These are phyloP conservation scores for Hydnum rufescens DNA, from an alignment of 768 basidiomycete genomes.

Conservation along the genomic window DNA sequence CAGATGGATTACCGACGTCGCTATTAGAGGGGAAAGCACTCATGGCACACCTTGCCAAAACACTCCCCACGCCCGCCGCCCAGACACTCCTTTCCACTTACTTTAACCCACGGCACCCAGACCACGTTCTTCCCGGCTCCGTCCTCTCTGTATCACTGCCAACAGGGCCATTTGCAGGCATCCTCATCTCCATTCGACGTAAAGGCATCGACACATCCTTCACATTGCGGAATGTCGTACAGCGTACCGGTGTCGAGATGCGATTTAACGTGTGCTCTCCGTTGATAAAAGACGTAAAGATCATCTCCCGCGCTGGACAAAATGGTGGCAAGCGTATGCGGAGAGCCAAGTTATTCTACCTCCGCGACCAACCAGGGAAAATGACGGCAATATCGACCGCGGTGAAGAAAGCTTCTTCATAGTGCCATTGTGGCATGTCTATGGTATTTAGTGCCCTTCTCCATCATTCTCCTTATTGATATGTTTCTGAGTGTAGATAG, in stretches of 20 bases:
- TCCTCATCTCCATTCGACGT: conserved; percentile 64
- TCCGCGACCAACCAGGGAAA: conserved; percentile 66
- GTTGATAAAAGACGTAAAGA: conserved; percentile 67
- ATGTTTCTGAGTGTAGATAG: no score
- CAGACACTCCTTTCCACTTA: conserved; percentile 42
- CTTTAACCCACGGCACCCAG: conserved; percentile 51
- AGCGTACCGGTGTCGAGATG: conserved; percentile 85
- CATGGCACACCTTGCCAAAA: conserved; percentile 51
- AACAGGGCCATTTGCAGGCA: conserved; percentile 79
- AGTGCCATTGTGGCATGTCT: background rate
- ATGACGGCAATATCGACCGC: conserved; percentile 55
- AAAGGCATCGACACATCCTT: conserved; percentile 80
- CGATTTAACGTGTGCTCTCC: conserved; percentile 76
- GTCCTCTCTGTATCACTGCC: conserved; percentile 61
- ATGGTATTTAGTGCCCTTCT: background rate
- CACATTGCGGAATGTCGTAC: conserved; percentile 71
- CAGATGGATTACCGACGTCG: conserved; percentile 19
- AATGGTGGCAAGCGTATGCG: conserved; percentile 34
- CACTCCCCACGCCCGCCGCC: conserved; percentile 47
- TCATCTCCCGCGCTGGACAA: conserved; percentile 30
- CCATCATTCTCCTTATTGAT: background rate
- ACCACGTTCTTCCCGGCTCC: conserved; percentile 62
- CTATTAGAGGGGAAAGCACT: conserved; percentile 54
- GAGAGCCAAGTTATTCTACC: conserved; percentile 66
- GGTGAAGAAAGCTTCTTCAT: conserved; percentile 14